Base-by-base conservation (phyloP, 345 rosid genomes). In the Rhodamnia rubescens region DNA sequence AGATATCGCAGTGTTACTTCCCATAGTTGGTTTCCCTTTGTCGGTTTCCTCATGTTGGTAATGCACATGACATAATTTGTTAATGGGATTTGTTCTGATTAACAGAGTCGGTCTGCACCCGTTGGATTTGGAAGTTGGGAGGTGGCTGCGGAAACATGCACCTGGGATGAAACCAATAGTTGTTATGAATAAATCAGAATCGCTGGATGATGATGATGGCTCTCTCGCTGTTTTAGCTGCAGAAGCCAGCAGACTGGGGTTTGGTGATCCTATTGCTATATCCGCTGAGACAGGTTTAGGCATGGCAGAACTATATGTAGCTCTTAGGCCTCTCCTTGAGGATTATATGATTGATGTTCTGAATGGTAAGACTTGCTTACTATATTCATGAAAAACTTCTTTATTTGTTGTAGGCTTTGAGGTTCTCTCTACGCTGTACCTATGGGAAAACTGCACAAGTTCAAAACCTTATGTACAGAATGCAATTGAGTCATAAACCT, bases 231-330 rank as follows among this genome's bases (percentile, higher is more conserved):
- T 92, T 82, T 94, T 92, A 85, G 91, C 94, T 85, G 91, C 91
- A 36, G 98, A 97, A 83, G 93, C 93, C 51, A 90, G 87, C 58
- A 87, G 81, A 64, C 89, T 97, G 50, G 98, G 99, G 74, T 97
- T 96, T 89, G 96, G 99, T 20, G 98, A 96, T 53, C 98, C 98
- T 53, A 94, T 94, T 84, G 96, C 98, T 78, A 93, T 97, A 84
- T 96, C 98, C 81, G 98, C 99, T 0, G 99, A 97, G 91, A 97
- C 99, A 21, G 99, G 99, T 64, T 91, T 95, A 29, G 98, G 99
- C 82, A 95, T 96, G 98, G 92, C 91, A 7, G 89, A 93, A 85
- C 98, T 97, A 83, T 93, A 93, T 85, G 91, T 94, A 85, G 92
- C 91, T 87, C 98, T 97, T 54, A 90, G 86, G 80, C 98, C 98